Conservation (phyloP, 495 filamentous ascomycete genomes). For the Chaetomium tenue region DNA sequence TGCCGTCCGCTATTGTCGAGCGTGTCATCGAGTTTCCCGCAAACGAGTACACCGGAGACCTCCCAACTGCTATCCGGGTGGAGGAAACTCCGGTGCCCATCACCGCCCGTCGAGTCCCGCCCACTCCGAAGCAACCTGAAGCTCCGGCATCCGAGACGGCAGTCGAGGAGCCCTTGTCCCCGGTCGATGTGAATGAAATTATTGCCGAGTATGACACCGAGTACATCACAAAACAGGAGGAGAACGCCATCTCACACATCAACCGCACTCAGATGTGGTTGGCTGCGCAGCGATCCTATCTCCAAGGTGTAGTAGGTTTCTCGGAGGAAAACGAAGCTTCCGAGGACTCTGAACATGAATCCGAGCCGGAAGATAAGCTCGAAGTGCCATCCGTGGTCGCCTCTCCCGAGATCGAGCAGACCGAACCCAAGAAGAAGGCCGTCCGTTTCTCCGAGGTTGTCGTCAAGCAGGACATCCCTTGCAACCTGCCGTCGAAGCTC, state of each 20-base stretch:
- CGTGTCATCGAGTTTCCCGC: conserved; percentile 61
- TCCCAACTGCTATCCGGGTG: conserved; percentile 60
- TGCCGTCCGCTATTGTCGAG: conserved; percentile 56
- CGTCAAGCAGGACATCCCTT: conserved; percentile 47
- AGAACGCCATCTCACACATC: conserved; percentile 62
- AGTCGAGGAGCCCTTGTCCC: conserved; percentile 36
- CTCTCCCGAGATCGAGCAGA: conserved; percentile 23
- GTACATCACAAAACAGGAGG: conserved; percentile 65
- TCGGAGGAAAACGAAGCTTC: conserved; percentile 34
- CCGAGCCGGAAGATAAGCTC: conserved; percentile 28
- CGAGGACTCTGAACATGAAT: conserved; percentile 31
- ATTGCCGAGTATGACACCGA: conserved; percentile 66
- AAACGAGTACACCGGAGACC: conserved; percentile 52
- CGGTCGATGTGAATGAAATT: conserved; percentile 51
- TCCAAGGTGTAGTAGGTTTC: conserved; percentile 65
- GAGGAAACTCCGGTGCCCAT: conserved; percentile 36
- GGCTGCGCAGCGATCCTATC: conserved; percentile 70
- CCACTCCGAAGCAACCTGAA: conserved; percentile 19
- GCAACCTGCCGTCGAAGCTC: conserved; percentile 47
- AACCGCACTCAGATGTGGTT: conserved; percentile 84
- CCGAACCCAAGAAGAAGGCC: conserved; percentile 61
- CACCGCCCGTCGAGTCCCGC: conserved; percentile 33
- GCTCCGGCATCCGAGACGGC: conserved; percentile 39
- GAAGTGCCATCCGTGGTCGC: conserved; percentile 33
- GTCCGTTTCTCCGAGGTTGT: conserved; percentile 70